These are phyloP conservation scores for Ceratobasidium sp. DNA, from an alignment of 1,284 basidiomycete genomes.

Conservation along the genomic window DNA sequence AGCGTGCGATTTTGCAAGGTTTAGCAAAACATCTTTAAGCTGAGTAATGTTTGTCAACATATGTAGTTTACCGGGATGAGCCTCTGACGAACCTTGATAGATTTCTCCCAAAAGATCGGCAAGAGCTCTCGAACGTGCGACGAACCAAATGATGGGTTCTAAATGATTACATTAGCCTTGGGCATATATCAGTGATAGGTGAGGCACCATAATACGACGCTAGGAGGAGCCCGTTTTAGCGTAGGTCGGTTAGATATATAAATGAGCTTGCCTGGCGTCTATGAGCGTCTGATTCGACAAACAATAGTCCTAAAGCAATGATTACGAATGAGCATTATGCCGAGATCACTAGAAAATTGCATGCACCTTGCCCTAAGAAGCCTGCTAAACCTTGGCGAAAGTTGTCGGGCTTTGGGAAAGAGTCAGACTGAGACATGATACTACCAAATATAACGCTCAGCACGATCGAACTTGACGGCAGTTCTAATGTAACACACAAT, in stretches of 20 bases:
- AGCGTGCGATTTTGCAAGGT: background rate
- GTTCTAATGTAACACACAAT: background rate
- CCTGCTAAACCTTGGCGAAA: constrained; percentile 16
- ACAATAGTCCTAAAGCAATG: constrained; percentile 18
- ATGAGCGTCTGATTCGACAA: constrained; percentile 44
- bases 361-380: constrained; percentile 13
- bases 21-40: constrained; percentile 37
- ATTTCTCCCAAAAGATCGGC: constrained; percentile 43
- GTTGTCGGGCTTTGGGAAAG: constrained; percentile 24
- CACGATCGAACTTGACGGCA: background rate
- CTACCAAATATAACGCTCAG: background rate
- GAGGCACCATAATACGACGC: constrained; percentile 27
- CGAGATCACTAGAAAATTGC: background rate
- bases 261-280: constrained; percentile 45
- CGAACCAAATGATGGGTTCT: constrained; percentile 48
- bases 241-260: background rate
- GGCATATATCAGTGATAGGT: background rate
- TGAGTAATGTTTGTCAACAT: background rate
- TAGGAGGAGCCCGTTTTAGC: no score
- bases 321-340: background rate
- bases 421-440: background rate
- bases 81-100: constrained; percentile 20
- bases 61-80: background rate
- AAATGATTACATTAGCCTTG: background rate
- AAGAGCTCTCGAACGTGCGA: constrained; percentile 37